Evolutionary conservation across 257 asterid genomes (phyloP), one percentile per base, ranked within the genome.

Genomic region (Osmanthus fragrans): DNA sequence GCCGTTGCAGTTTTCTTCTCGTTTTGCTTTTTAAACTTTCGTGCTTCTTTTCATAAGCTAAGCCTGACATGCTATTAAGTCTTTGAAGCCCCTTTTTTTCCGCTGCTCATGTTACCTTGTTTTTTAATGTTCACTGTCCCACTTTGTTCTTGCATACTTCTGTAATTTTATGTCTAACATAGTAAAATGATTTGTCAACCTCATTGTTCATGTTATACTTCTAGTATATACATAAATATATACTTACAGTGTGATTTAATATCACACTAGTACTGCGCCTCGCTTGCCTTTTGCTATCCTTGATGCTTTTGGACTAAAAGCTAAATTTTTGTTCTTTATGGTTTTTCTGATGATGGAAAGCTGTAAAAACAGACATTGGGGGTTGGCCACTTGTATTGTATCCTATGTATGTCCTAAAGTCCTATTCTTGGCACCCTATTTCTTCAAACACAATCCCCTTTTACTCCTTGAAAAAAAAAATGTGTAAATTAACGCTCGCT

Each of bases 1-100:
- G 40, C 74, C 72, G 58, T 58, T 69, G n/a, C 56, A 15, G 56
- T 47, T 47, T 49, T 16, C 32, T 79, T 71, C 49, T 56, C 58
- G 11, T 67, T 82, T 33, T 25, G n/a, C 13, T 40, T 36, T 45
- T 40, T 64, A 47, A 15, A 13, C n/a, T 47, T 13, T 47, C 15
- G 56, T 47, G 56, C 56, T 47, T n/a, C 56, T 47, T 45, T 13
- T 42, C 4, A 3, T 42, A 42, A 42, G 49, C 49, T 42, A 1
- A 12, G 16, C 49, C 49, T 37, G 7, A 10, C 47, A 40, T 10
- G 47, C 47, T 40, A 40, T 40, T 40, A 40, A 9, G 12, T 13
- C 19, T 45, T 13, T 0, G 5, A 45, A 45, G 54, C 54, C 13
- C 49, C 18, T 12, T 42, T 42, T 11, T 42, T 45, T 45, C n/a